Evolutionary conservation across 768 basidiomycete genomes (phyloP).

Genomic region (Calvatia gigantea): DNA sequence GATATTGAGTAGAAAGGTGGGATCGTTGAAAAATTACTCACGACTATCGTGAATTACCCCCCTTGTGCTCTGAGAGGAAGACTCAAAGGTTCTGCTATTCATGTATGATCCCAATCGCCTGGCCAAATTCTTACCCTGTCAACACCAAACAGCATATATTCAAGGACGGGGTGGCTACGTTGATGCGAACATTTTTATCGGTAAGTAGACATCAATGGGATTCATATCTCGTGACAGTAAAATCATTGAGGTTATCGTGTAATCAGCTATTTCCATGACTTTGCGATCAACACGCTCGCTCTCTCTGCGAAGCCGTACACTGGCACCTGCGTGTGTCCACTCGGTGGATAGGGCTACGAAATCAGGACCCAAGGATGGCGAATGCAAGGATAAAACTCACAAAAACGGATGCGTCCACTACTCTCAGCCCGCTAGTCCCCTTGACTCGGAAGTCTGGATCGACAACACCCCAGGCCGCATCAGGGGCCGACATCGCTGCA

Average conservation of each 20-base stretch:
- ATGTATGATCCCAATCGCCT: too few species aligned
- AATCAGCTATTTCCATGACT: not conserved
- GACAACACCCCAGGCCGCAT: conserved; percentile 28
- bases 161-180: too few species aligned
- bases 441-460: conserved; percentile 35
- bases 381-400: conserved; percentile 17
- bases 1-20: too few species aligned
- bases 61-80: too few species aligned
- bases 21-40: too few species aligned
- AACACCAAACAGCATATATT: too few species aligned
- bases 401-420: conserved; percentile 35
- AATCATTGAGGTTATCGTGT: not conserved
- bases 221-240: not conserved
- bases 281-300: conserved; percentile 3
- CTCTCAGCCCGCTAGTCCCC: conserved; percentile 27
- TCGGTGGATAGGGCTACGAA: conserved; percentile 7
- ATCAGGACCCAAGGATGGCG: not conserved
- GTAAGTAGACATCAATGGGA: not conserved
- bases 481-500: conserved; percentile 26
- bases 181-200: too few species aligned
- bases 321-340: conserved; percentile 11
- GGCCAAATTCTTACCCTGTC: too few species aligned
- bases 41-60: too few species aligned
- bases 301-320: conserved; percentile 13
- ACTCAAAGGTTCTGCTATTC: too few species aligned